Conservation (phyloP, 495 filamentous ascomycete species). For the Jackrogersella multiformis region DNA sequence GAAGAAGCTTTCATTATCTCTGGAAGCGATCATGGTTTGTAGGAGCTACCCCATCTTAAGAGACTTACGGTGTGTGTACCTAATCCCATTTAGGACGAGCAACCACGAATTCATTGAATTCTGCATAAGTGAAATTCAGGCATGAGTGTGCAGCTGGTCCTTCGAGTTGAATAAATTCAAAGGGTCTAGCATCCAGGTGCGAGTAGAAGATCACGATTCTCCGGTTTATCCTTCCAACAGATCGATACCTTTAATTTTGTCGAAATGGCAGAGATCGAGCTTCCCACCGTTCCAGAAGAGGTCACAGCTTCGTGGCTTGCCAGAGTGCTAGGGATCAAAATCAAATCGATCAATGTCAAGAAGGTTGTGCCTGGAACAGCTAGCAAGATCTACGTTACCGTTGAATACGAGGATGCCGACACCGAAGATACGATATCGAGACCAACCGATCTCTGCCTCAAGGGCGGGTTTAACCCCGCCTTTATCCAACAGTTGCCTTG, state of each 20-base stretch:
- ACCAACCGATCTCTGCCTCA: constrained; percentile 42
- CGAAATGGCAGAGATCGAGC: constrained; percentile 9
- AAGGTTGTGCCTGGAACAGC: constrained; percentile 32
- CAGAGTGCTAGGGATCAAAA: constrained; percentile 29
- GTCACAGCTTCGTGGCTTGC: constrained; percentile 43
- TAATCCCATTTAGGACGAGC: not conserved
- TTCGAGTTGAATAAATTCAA: not conserved
- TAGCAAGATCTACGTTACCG: constrained; percentile 42
- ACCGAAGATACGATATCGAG: not conserved
- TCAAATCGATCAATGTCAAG: constrained; percentile 37
- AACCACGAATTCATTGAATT: constrained; percentile 1
- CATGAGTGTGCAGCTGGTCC: not conserved
- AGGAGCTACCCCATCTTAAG: not conserved
- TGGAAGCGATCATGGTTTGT: not conserved
- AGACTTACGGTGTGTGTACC: constrained; percentile 2
- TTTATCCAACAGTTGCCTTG: constrained; percentile 32
- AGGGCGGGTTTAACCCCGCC: constrained; percentile 43
- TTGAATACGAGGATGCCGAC: constrained; percentile 33
- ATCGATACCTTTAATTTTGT: not conserved
- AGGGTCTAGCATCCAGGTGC: not conserved
- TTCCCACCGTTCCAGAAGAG: constrained; percentile 30
- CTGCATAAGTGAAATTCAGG: not conserved
- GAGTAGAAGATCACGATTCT: not conserved
- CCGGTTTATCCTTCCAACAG: not conserved
- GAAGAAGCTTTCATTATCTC: not conserved